A percentile compares a stretch with the other conserved stretches of the same genome.
These are phyloP conservation scores for Psilocybe sp. DNA, from an alignment of 768 basidiomycete genomes.

Conservation along the genomic window DNA sequence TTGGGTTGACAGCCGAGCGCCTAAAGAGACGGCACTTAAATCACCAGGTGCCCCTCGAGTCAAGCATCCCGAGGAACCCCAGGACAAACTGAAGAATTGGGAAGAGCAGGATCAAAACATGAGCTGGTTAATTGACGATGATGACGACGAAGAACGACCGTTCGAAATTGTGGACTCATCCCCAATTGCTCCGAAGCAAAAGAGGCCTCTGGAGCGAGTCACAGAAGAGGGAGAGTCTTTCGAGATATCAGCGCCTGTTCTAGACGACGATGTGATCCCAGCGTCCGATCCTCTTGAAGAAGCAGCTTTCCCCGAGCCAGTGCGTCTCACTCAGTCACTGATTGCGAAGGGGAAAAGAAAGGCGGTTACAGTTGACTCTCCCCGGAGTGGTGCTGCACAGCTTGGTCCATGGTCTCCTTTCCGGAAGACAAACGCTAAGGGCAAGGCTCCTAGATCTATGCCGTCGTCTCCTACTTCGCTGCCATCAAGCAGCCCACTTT, in stretches of 20 bases:
- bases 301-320: slow-evolving; percentile 13
- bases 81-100: no score
- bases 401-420: slow-evolving; percentile 7
- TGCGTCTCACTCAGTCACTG: slow-evolving; percentile 18
- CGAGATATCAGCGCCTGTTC: slow-evolving; percentile 18
- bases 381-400: background rate
- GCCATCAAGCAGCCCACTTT: slow-evolving; percentile 10
- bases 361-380: background rate
- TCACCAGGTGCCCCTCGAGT: background rate
- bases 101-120: slow-evolving; percentile 36
- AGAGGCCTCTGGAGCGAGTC: slow-evolving; percentile 6
- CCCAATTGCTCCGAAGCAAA: slow-evolving; percentile 25
- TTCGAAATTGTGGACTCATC: slow-evolving; percentile 54
- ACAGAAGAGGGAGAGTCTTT: slow-evolving; percentile 23
- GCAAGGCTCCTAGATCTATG: background rate
- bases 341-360: background rate
- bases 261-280: slow-evolving; percentile 5
- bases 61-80: background rate
- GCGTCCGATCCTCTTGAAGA: slow-evolving; percentile 10
- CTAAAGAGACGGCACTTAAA: background rate
- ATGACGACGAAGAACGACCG: slow-evolving; percentile 59
- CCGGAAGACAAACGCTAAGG: slow-evolving; percentile 1
- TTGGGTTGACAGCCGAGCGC: background rate
- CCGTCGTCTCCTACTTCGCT: slow-evolving; percentile 3
- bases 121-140: slow-evolving; percentile 64